Evolutionary conservation across 2,329 filamentous ascomycete genomes (phyloP), one percentile per base, ranked within the genome.

Genomic region (Aspergillus flavus): DNA sequence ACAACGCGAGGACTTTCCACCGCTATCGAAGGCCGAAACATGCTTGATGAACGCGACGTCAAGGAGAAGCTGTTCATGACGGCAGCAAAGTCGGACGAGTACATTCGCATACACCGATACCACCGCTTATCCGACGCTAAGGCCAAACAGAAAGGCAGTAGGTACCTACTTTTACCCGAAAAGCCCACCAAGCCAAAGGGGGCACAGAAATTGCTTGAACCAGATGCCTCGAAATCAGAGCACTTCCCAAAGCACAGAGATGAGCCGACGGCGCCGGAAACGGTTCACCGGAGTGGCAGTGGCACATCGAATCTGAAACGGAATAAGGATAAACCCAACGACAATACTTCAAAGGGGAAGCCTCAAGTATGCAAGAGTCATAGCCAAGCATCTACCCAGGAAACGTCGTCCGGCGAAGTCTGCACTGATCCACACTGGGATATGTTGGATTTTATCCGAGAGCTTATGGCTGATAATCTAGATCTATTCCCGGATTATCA

Each of bases 11-110:
- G 70, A 3, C 32, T 67, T 21, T 70, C 68, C 1, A 41, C 59
- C 4, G 34, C 53, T 26, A 23, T 28, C 1, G 57, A 71, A 7
- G 52, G 53, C 12, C 12, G 59, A 21, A n/a, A 66, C 12, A 43
- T 61, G 30, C 32, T 56, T 0, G 48, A 60, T 6, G 34, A 53
- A 1, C 21, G 19, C 10, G 41, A 58, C 14, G 32, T 39, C 11
- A 19, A 28, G 6, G 61, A 68, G 4, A 45, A 69, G 19, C 48
- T 71, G n/a, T 69, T 69, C 58, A 71, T 72, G 68, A 28, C 61
- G 9, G 52, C 34, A 1, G 61, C 64, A 5, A 23, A 56, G 11
- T 48, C 61, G 5, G 28, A 58, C 34, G 67, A 66, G 43, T 69
- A 67, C 41, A 46, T 66, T n/a, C 61, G 63, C 19, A 45, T 69